Percentiles rank a stretch among this genome's conserved stretches.
Conservation (phyloP, 2,329 filamentous ascomycete genomes). For the Grosmannia clavigera region DNA sequence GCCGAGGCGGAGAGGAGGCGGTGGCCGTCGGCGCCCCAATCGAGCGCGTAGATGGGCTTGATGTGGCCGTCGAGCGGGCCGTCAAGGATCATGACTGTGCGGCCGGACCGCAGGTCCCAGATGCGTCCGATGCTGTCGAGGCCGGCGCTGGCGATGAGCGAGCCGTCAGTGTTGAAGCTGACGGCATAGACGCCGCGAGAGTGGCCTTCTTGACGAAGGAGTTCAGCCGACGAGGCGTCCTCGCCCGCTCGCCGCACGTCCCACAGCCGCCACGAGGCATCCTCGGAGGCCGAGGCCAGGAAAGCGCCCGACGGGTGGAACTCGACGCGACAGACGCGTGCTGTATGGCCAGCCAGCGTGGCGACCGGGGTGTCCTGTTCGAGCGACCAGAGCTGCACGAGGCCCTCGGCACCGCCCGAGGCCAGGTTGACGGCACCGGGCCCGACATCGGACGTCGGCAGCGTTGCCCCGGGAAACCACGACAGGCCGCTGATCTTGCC, state of each 20-base stretch:
- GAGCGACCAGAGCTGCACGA: slow-evolving; percentile 83
- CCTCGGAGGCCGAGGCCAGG: slow-evolving; percentile 84
- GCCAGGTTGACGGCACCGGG: slow-evolving; percentile 69
- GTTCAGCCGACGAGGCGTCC: slow-evolving; percentile 8
- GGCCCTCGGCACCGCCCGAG: slow-evolving; percentile 78
- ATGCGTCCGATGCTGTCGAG: slow-evolving; percentile 89
- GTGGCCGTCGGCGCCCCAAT: slow-evolving; percentile 86
- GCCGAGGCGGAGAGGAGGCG: slow-evolving; percentile 86
- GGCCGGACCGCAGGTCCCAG: slow-evolving; percentile 86
- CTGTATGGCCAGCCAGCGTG: slow-evolving; percentile 71
- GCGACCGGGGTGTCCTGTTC: slow-evolving; percentile 73
- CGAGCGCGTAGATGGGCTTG: slow-evolving; percentile 82
- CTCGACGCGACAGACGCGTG: slow-evolving; percentile 80
- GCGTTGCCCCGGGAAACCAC: slow-evolving; percentile 76
- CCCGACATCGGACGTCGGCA: slow-evolving; percentile 59
- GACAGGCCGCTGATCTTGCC: slow-evolving; percentile 82
- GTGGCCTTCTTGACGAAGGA: slow-evolving; percentile 87
- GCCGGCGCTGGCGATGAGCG: slow-evolving; percentile 80
- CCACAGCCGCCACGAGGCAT: slow-evolving; percentile 96
- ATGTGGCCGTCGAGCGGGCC: slow-evolving; percentile 71
- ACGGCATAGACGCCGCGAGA: slow-evolving; percentile 86
- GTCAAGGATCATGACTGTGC: slow-evolving; percentile 92
- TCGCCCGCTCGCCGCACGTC: slow-evolving; percentile 79
- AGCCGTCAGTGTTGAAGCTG: slow-evolving; percentile 83
- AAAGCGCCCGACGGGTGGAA: slow-evolving; percentile 89